Evolutionary conservation across 768 basidiomycete species (phyloP), one percentile per base, ranked within the genome.

Genomic region (Leccinum obscurum): DNA sequence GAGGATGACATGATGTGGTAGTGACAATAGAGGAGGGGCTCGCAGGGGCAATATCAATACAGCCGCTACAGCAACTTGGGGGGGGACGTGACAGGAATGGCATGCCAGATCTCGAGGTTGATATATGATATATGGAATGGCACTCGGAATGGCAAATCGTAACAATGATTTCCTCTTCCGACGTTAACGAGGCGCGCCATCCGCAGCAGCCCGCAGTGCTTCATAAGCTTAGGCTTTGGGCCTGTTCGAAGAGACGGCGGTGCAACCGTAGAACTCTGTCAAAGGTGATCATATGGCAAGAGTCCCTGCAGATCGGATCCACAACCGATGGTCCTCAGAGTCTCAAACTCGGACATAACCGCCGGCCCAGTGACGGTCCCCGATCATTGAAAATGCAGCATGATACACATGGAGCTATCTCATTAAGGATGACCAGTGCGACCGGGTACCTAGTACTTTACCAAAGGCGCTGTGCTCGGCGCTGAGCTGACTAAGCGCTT

Each of bases 61-160:
- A 14, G 20, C 20, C 8, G 7, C 20, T 48, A 22, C n/a, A 22
- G 22, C 13, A 48, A 4, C 34, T 35, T 35, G 20, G 11, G 46
- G 46, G 46, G 9, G 34, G 22, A 30, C 24, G 2, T 9, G 9
- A 26, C 24, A 57, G 28, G 28, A 35, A 55, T 30, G 30, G 54
- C 52, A 52, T 51, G 6, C 39, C n/a, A 14, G 51, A 53, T 22
- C 10, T 30, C 17, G 22, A 32, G 10, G 6, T 15, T 60, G 20
- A 60, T 61, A 35, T 35, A 35, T 14, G 34, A 13, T 34, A 60
- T 50, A 62, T 62, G 22, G 55, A 49, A 62, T 62, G 39, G 8
- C 30, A 41, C 4, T n/a, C 4, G 41, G 35, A 9, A 14, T 17
- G 26, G 34, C 5, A 9, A 55, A 52, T 20, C 15, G 15, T 22